Conservation (phyloP, 2,329 filamentous ascomycete genomes). For the Botrytis byssoidea region DNA sequence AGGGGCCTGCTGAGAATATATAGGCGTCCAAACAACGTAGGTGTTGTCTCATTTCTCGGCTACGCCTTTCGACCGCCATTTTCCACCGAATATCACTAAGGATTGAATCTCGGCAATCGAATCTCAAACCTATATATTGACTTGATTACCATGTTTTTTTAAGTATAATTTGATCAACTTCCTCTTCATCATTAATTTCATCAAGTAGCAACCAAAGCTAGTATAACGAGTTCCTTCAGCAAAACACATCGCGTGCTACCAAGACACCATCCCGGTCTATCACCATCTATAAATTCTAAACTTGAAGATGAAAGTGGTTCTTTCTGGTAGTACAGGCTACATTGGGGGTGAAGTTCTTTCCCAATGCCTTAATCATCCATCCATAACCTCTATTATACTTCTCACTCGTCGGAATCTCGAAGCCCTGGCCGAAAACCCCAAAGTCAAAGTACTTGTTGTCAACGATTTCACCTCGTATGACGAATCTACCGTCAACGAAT, state of each 20-base stretch:
- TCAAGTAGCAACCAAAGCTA: not conserved
- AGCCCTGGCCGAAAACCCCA: not conserved
- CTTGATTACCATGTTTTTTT: not conserved
- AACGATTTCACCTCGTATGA: conserved; percentile 3
- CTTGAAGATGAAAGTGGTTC: not conserved
- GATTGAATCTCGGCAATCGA: not conserved
- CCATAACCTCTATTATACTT: not conserved
- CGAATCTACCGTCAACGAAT: not conserved
- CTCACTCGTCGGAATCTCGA: not conserved
- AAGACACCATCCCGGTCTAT: not conserved
- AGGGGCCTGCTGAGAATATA: not conserved
- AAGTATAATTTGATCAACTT: not conserved
- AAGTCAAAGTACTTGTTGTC: not conserved
- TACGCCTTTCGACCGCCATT: not conserved
- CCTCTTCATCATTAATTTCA: not conserved
- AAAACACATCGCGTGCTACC: not conserved
- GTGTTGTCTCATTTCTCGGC: not conserved
- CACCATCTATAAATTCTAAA: not conserved
- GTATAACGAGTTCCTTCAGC: not conserved
- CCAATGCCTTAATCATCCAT: not conserved
- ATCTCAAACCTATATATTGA: not conserved
- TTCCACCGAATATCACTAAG: not conserved
- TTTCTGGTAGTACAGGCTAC: not conserved
- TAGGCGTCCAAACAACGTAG: not conserved
- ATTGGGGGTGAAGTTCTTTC: conserved; percentile 5